Evolutionary conservation across 805 yeast species (phyloP), one percentile per base, ranked within the genome.

Genomic region (Jamesozyma rosinii): DNA sequence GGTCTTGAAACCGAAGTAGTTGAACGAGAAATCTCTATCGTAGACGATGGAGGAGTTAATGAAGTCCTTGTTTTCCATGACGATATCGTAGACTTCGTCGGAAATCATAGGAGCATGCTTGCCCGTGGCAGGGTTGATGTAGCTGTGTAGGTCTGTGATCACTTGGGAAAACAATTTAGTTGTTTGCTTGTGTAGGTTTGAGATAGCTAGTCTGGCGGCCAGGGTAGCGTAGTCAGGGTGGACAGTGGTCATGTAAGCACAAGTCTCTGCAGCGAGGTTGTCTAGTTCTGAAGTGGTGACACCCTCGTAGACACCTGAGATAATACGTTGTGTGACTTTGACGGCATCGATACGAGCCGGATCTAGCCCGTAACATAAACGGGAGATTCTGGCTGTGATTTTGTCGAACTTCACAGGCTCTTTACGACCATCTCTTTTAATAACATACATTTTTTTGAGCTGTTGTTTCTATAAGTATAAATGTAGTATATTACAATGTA

Each of bases 151-250:
- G 45, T 81, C 81, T 47, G 74, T 74, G 43, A 84, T 68, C 39
- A 87, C 95, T 54, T 78, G 79, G 33, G 94, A 81, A 56, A 84
- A 90, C 58, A 74, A 83, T 65, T 84, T 83, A 47, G 87, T 83
- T 42, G 97, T 89, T 68, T 88, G 95, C 68, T 89, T 89, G 71
- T 90, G 97, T 60, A 92, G 73, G 64, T 87, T 87, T 35, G 96
- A 85, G 43, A 92, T 81, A 18, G 97, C 97, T 48, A 90, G 83
- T 69, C 98, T 81, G 30, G 97, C 97, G 43, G 97, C 97, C 55
- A 88, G 73, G 35, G 81, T 79, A 22, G 97, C 96, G 57, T 90
- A 89, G 68, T 92, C 97, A n/a, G 97, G 97, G 65, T 90, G 97
- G 49, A 85, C 77, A 11, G 97, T 90, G 46, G 97, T 88, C 96